Conservation (phyloP, 768 basidiomycete genomes). For the Serendipita vermifera region DNA sequence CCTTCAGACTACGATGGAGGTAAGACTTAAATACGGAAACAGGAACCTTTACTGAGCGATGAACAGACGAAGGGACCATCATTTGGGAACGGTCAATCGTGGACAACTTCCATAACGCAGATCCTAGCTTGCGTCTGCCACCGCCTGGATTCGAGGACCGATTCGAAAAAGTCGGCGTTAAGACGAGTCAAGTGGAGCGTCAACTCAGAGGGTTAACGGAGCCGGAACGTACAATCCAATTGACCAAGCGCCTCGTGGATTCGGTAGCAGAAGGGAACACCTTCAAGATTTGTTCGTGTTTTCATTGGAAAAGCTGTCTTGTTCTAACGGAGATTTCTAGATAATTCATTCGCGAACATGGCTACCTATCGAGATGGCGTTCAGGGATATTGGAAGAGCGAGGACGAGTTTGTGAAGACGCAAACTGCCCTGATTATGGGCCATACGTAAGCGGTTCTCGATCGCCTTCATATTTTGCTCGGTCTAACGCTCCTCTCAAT, state of each 20-base stretch:
- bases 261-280: background rate
- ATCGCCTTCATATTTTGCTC: background rate
- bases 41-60: too few species aligned
- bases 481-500: background rate
- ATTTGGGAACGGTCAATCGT: constrained; percentile 3
- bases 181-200: background rate
- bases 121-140: background rate
- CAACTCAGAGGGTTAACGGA: background rate
- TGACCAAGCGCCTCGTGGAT: background rate
- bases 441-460: background rate
- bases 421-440: too few species aligned
- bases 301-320: too few species aligned
- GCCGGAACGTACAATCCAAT: background rate
- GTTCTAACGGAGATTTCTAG: background rate
- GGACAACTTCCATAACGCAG: background rate
- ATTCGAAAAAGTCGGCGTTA: background rate
- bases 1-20: constrained; percentile 3
- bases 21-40: too few species aligned
- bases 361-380: background rate
- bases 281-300: background rate
- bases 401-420: background rate
- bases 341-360: constrained; percentile 3
- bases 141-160: background rate
- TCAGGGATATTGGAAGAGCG: background rate
- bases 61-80: background rate